Evolutionary conservation across 1,139 yeast species (phyloP).

Genomic region (Debaryomyces coudertii): DNA sequence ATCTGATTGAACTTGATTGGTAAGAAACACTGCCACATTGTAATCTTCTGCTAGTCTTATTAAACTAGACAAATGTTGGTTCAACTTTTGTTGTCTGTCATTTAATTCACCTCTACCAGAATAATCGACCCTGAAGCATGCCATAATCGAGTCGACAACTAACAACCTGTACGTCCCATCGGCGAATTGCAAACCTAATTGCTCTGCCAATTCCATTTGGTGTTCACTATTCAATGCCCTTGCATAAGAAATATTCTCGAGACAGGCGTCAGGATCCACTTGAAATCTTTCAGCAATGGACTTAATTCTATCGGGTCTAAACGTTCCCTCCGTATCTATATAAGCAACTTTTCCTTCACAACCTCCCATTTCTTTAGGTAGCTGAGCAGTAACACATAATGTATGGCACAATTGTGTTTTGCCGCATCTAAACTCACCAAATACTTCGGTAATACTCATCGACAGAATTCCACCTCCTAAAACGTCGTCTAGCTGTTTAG

Average conservation of each 20-base stretch:
- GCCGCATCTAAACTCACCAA: slow-evolving; percentile 66
- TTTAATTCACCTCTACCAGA: slow-evolving; percentile 63
- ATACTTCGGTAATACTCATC: slow-evolving; percentile 65
- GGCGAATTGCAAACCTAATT: slow-evolving; percentile 50
- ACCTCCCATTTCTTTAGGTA: slow-evolving; percentile 58
- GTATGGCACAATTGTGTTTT: slow-evolving; percentile 65
- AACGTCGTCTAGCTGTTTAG: slow-evolving; percentile 54
- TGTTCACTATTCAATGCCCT: slow-evolving; percentile 64
- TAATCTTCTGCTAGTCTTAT: slow-evolving; percentile 61
- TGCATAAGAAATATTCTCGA: slow-evolving; percentile 59
- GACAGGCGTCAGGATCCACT: slow-evolving; percentile 54
- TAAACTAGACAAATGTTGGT: slow-evolving; percentile 57
- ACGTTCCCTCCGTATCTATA: slow-evolving; percentile 64
- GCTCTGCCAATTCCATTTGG: slow-evolving; percentile 60
- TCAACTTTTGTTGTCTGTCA: slow-evolving; percentile 61
- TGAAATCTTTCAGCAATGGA: slow-evolving; percentile 58
- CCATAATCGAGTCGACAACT: slow-evolving; percentile 61
- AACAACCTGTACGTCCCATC: slow-evolving; percentile 51
- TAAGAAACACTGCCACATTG: slow-evolving; percentile 60
- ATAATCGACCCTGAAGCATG: slow-evolving; percentile 62
- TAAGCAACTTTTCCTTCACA: slow-evolving; percentile 66
- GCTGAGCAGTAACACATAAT: slow-evolving; percentile 59
- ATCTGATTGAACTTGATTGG: slow-evolving; percentile 69
- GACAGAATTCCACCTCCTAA: slow-evolving; percentile 64
- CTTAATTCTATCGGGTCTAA: slow-evolving; percentile 58